Evolutionary conservation across 257 asterid genomes (phyloP).

Genomic region (Plantago major): DNA sequence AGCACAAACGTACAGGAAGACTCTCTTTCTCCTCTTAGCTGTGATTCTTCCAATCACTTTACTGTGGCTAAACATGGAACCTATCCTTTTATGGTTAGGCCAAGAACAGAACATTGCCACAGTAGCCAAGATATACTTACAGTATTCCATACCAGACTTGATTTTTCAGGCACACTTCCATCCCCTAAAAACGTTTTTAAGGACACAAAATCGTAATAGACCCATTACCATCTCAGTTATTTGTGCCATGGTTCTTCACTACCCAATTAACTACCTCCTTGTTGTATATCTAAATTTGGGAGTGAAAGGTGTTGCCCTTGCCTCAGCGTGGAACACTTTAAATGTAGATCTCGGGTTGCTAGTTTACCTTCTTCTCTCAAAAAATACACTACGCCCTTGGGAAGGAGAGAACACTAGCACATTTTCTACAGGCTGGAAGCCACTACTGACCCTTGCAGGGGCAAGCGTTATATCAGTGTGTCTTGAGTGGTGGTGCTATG

Average conservation of each 20-base stretch:
- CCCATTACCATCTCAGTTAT: conserved; percentile 37
- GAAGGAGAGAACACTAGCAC: conserved; percentile 21
- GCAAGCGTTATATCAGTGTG: conserved; percentile 43
- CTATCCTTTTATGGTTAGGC: conserved; percentile 42
- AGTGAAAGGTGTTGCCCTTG: conserved; percentile 46
- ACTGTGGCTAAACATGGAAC: conserved; percentile 40
- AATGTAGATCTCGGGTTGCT: conserved; percentile 35
- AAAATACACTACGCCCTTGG: conserved; percentile 39
- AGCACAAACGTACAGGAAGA: conserved; percentile 32
- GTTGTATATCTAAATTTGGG: conserved; percentile 33
- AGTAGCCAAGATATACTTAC: conserved; percentile 34
- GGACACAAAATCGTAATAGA: conserved; percentile 48
- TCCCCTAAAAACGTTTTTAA: conserved; percentile 42
- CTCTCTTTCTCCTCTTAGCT: conserved; percentile 37
- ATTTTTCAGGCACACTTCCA: conserved; percentile 43
- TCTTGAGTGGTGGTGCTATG: conserved; percentile 56
- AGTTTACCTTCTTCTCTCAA: conserved; percentile 28
- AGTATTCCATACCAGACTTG: conserved; percentile 45
- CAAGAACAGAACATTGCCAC: conserved; percentile 31
- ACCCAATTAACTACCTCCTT: conserved; percentile 39
- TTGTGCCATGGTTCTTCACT: conserved; percentile 42
- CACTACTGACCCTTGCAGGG: conserved; percentile 31
- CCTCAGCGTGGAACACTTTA: conserved; percentile 45
- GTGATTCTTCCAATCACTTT: conserved; percentile 31
- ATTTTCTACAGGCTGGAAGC: conserved; percentile 31